phyloP scores from a whole-genome alignment of 2,329 filamentous ascomycete genomes.

The Parafenestella ontariensis region DNA sequence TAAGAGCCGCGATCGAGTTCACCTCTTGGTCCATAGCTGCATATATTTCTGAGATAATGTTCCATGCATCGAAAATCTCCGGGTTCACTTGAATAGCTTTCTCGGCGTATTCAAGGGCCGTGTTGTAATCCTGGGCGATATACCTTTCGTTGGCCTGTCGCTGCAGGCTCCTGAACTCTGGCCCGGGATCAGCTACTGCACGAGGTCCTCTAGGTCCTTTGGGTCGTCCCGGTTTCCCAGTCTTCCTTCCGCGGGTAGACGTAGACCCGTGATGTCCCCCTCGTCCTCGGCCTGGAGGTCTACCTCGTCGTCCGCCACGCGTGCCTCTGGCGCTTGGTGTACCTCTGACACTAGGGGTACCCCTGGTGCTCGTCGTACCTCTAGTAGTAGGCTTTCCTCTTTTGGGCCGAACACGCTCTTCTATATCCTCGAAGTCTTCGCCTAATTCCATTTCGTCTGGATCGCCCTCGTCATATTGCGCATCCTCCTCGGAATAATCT shows the following conservation, averaged over 20 bases:
- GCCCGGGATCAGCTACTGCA: constrained; percentile 71
- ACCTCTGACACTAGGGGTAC: constrained; percentile 1
- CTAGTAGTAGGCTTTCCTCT: constrained; percentile 16
- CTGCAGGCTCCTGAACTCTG: constrained; percentile 73
- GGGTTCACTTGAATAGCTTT: constrained; percentile 59
- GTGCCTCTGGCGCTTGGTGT: constrained; percentile 18
- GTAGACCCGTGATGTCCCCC: constrained; percentile 25
- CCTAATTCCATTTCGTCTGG: constrained; percentile 41
- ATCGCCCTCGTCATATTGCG: constrained; percentile 40
- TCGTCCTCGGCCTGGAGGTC: constrained; percentile 32
- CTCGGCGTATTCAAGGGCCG: constrained; percentile 45
- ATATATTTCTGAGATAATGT: constrained; percentile 66
- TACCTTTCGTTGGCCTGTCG: constrained; percentile 73
- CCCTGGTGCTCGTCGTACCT: constrained; percentile 1
- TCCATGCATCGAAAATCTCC: constrained; percentile 68
- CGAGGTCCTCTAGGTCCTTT: constrained; percentile 51
- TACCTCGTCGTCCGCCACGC: constrained; percentile 34
- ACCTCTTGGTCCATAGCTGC: constrained; percentile 62
- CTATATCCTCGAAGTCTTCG: constrained; percentile 37
- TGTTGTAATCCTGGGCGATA: constrained; percentile 66
- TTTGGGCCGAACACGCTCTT: constrained; percentile 25
- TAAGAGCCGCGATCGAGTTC: constrained; percentile 63
- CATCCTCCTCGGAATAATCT: constrained; percentile 47
- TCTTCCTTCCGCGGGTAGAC: constrained; percentile 32
- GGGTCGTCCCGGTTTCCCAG: constrained; percentile 33